Conservation (phyloP, 1,139 yeast species). For the Sugiyamaella pinicola region DNA sequence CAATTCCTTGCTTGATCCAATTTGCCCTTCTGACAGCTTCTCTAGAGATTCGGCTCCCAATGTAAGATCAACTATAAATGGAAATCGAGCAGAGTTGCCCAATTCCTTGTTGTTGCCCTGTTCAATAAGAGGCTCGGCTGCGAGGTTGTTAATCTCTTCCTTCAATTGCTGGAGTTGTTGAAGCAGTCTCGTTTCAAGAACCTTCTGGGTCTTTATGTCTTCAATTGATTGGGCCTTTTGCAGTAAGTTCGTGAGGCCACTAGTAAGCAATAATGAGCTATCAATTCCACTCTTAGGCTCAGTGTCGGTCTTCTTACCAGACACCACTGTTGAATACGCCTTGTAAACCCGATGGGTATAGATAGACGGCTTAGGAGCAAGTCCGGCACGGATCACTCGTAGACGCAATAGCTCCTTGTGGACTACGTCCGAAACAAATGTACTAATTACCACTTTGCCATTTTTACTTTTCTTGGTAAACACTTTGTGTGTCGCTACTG, state of each 20-base stretch:
- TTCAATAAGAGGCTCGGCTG: constrained; percentile 2
- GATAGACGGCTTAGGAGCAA: constrained; percentile 1
- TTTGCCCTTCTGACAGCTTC: constrained; percentile 1
- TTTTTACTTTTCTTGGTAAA: constrained; percentile 9
- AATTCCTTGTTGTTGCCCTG: not conserved
- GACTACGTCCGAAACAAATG: constrained; percentile 10
- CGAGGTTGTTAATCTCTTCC: not conserved
- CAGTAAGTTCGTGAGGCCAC: constrained; percentile 3
- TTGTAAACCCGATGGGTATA: constrained; percentile 1
- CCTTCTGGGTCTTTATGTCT: not conserved
- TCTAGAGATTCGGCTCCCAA: constrained; percentile 9
- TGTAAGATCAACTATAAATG: constrained; percentile 16
- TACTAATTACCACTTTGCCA: constrained; percentile 1
- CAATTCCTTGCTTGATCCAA: not conserved
- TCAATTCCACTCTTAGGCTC: no score
- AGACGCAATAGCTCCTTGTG: constrained; percentile 16
- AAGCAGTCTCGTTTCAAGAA: not conserved
- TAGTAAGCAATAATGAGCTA: not conserved
- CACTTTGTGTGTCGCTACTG: constrained; percentile 9
- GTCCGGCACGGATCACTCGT: constrained; percentile 9
- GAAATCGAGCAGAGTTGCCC: constrained; percentile 11
- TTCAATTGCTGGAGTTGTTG: not conserved
- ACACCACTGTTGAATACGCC: not conserved
- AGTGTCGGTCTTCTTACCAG: not conserved
- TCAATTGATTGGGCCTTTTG: constrained; percentile 2